A percentile compares a stretch with the other conserved stretches of the same genome.
Conservation (phyloP, 2,329 filamentous ascomycete species). For the Xylariomycetidae sp. region DNA sequence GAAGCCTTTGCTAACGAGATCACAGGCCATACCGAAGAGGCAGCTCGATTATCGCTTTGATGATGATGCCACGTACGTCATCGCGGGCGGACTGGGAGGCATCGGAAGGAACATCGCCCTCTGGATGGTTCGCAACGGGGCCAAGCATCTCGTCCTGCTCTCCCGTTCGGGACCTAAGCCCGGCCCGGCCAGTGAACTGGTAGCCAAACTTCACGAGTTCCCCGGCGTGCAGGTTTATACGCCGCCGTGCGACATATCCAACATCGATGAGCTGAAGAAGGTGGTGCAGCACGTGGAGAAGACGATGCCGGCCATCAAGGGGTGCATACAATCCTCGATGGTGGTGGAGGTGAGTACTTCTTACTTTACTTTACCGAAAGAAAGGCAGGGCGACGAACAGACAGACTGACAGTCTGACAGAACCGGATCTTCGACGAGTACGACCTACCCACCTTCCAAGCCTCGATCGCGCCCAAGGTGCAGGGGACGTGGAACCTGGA, state of each 20-base stretch:
- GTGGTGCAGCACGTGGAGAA: not conserved
- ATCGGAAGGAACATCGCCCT: slow-evolving; percentile 1
- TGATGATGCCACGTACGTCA: not conserved
- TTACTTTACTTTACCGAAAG: too few species aligned
- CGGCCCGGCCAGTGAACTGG: not conserved
- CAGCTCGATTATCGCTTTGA: not conserved
- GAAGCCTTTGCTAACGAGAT: not conserved
- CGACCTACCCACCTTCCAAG: slow-evolving; percentile 4
- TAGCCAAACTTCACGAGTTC: not conserved
- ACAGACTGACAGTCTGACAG: slow-evolving; percentile 1
- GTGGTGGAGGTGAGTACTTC: slow-evolving; percentile 2
- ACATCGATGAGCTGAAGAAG: not conserved
- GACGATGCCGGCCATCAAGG: slow-evolving; percentile 4
- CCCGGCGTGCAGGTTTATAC: not conserved
- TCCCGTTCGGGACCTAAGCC: slow-evolving; percentile 4
- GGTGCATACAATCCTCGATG: slow-evolving; percentile 6
- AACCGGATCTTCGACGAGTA: slow-evolving; percentile 6
- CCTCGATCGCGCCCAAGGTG: slow-evolving; percentile 3
- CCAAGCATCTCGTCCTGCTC: slow-evolving; percentile 5
- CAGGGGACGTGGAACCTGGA: slow-evolving; percentile 16
- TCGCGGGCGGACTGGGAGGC: slow-evolving; percentile 4
- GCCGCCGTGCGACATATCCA: slow-evolving; percentile 1
- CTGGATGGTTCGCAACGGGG: slow-evolving; percentile 4
- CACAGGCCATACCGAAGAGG: not conserved
- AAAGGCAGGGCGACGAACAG: too few species aligned